These are phyloP conservation scores for Acer yangbiense DNA, from an alignment of 345 rosid species.

Conservation along the genomic window DNA sequence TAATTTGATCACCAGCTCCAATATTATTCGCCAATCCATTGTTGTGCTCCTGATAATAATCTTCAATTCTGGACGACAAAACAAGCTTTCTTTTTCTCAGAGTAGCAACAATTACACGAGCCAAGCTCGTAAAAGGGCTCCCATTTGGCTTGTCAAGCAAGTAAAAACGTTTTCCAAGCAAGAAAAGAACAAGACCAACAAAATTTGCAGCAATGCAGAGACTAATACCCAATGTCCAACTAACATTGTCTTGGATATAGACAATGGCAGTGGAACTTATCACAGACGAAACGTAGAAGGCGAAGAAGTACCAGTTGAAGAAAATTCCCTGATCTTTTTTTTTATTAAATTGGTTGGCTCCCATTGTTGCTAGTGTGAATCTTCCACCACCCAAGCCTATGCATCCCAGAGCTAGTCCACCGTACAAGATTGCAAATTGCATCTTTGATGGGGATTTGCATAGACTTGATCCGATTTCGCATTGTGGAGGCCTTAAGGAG, in stretches of 20 bases:
- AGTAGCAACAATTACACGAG: constrained; percentile 27
- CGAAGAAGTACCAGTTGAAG: constrained; percentile 34
- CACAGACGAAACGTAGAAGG: constrained; percentile 3
- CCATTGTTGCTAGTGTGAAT: constrained; percentile 21
- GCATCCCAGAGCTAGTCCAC: constrained; percentile 20
- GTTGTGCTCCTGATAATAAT: constrained; percentile 10
- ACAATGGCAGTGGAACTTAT: constrained; percentile 21
- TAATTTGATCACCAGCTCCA: background rate
- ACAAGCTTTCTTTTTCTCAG: constrained; percentile 15
- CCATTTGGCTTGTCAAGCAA: constrained; percentile 21
- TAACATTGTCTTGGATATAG: constrained; percentile 24
- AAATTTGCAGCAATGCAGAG: constrained; percentile 20
- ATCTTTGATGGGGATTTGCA: constrained; percentile 19
- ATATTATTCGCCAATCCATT: background rate
- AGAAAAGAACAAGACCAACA: constrained; percentile 15
- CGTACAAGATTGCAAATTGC: constrained; percentile 22
- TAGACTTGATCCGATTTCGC: background rate
- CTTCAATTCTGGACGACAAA: constrained; percentile 4
- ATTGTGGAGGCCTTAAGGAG: constrained; percentile 25
- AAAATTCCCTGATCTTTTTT: constrained; percentile 12
- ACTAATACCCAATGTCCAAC: constrained; percentile 32
- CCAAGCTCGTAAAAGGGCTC: constrained; percentile 27
- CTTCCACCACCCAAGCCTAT: constrained; percentile 24
- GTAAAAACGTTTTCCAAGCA: constrained; percentile 19
- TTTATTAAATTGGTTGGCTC: constrained; percentile 27